Conservation (phyloP, 2,329 filamentous ascomycete genomes). For the Coniochaeta hoffmannii region DNA sequence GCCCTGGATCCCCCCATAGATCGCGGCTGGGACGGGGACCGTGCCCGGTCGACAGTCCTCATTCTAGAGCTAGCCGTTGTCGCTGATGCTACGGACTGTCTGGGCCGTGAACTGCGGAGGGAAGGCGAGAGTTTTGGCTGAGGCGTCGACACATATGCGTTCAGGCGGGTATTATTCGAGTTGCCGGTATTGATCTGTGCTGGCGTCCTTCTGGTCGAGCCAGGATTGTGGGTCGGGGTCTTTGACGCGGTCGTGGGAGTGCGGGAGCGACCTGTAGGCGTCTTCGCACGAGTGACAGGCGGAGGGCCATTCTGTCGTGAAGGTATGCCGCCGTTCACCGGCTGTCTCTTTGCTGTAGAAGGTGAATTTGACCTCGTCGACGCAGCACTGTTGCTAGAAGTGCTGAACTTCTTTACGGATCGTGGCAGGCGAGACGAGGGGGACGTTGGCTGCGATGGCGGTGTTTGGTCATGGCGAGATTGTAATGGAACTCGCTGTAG, state of each 20-base stretch:
- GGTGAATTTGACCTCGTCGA: conserved; percentile 53
- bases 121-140: conserved; percentile 69
- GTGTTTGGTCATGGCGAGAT: conserved; percentile 5
- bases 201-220: conserved; percentile 29
- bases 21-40: conserved; percentile 30
- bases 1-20: conserved; percentile 18
- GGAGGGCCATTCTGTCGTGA: conserved; percentile 22
- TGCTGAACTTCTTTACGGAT: conserved; percentile 30
- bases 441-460: conserved; percentile 14
- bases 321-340: conserved; percentile 31
- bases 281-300: conserved; percentile 29
- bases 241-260: conserved; percentile 28
- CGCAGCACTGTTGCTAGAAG: conserved; percentile 35
- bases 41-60: conserved; percentile 52
- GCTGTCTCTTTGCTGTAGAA: conserved; percentile 33
- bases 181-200: conserved; percentile 34
- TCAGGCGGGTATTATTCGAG: conserved; percentile 43
- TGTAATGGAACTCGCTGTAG: conserved; percentile 6
- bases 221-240: conserved; percentile 30
- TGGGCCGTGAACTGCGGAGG: conserved; percentile 73
- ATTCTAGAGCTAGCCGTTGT: conserved; percentile 63
- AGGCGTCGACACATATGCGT: conserved; percentile 66
- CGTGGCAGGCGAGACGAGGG: conserved; percentile 29
- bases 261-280: conserved; percentile 25
- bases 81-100: conserved; percentile 70